Conservation (phyloP, 768 basidiomycete genomes). For the Suillus subalutaceus region DNA sequence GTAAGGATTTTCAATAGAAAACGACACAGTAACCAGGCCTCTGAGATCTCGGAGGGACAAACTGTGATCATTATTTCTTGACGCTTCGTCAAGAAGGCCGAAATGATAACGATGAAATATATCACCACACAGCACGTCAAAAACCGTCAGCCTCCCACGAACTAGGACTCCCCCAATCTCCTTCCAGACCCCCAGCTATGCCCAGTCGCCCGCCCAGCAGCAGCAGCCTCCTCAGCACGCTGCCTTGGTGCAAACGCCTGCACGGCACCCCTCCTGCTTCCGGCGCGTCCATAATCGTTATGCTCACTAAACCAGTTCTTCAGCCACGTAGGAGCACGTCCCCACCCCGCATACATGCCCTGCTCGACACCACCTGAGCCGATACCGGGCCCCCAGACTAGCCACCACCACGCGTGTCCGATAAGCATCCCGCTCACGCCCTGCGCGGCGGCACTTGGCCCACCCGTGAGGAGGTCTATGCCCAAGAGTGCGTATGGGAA, state of each 20-base stretch:
- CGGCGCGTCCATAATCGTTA: slow-evolving; percentile 34
- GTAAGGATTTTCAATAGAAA: not conserved
- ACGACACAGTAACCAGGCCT: not conserved
- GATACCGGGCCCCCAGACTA: slow-evolving; percentile 53
- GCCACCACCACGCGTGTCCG: slow-evolving; percentile 85
- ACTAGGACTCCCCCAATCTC: slow-evolving; percentile 43
- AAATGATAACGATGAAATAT: not conserved
- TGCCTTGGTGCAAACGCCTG: slow-evolving; percentile 60
- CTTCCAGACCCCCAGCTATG: slow-evolving; percentile 59
- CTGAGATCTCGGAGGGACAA: not conserved
- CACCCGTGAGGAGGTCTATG: slow-evolving; percentile 70
- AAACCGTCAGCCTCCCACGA: not conserved
- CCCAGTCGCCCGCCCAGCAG: slow-evolving; percentile 30
- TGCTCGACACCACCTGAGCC: slow-evolving; percentile 40
- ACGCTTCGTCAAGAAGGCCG: not conserved
- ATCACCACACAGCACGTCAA: not conserved
- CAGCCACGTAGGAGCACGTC: slow-evolving; percentile 64
- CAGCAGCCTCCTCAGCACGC: slow-evolving; percentile 23
- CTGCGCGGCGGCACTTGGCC: slow-evolving; percentile 55
- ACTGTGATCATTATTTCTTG: not conserved
- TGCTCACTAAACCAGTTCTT: slow-evolving; percentile 47
- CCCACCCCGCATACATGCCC: slow-evolving; percentile 43
- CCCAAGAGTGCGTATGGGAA: slow-evolving; percentile 75
- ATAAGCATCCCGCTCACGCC: slow-evolving; percentile 71
- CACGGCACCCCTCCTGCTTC: slow-evolving; percentile 50